phyloP scores from a whole-genome alignment of 1,284 basidiomycete genomes.

The Termitomyces sp. region DNA sequence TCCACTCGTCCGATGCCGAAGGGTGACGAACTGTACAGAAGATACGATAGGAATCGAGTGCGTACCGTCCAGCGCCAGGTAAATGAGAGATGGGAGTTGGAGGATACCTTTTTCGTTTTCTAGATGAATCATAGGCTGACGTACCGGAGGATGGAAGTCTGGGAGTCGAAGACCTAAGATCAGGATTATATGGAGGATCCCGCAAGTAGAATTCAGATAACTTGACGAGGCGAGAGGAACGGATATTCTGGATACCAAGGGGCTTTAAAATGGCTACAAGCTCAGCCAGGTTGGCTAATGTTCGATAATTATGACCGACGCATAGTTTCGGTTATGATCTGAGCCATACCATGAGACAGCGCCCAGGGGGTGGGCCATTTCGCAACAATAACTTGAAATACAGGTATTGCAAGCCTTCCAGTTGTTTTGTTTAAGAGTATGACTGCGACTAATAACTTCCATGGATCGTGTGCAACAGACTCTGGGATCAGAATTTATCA shows the following conservation, averaged over 20 bases:
- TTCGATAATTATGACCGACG: neutral
- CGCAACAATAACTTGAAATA: slow-evolving; percentile 47
- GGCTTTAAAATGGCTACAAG: slow-evolving; percentile 38
- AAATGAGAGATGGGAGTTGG: slow-evolving; percentile 46
- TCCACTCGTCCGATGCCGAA: slow-evolving; percentile 45
- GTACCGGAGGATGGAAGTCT: neutral
- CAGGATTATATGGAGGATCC: slow-evolving; percentile 34
- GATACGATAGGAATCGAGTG: slow-evolving; percentile 63
- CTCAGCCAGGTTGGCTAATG: slow-evolving; percentile 28
- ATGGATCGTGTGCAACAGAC: slow-evolving; percentile 41
- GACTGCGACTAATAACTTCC: slow-evolving; percentile 50
- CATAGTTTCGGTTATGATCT: neutral
- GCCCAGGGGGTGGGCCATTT: slow-evolving; percentile 49
- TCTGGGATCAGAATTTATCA: slow-evolving; percentile 27
- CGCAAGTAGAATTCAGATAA: slow-evolving; percentile 42
- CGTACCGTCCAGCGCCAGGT: slow-evolving; percentile 57
- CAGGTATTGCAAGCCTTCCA: slow-evolving; percentile 45
- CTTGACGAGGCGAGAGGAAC: slow-evolving; percentile 44
- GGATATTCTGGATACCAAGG: slow-evolving; percentile 50
- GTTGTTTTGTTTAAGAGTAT: slow-evolving; percentile 54
- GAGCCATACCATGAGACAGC: slow-evolving; percentile 41
- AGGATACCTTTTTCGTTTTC: slow-evolving; percentile 28
- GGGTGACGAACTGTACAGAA: slow-evolving; percentile 38
- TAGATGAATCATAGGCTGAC: neutral
- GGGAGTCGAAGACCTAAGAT: slow-evolving; percentile 25